phyloP scores from a whole-genome alignment of 2,329 filamentous ascomycete genomes.

The Pseudocercospora vitis region DNA sequence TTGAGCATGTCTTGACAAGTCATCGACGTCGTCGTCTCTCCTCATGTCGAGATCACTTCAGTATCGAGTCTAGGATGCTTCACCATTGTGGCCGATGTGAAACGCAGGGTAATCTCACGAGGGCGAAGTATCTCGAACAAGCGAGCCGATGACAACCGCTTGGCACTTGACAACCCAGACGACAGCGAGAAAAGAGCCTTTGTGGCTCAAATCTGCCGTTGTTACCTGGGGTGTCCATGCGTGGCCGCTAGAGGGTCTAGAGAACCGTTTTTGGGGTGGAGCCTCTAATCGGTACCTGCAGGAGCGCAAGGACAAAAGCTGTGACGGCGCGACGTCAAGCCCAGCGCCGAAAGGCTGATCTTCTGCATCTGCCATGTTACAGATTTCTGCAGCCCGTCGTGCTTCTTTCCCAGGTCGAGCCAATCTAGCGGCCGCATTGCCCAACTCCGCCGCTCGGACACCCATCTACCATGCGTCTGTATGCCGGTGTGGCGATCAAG shows the following conservation, averaged over 20 bases:
- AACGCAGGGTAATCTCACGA: conserved; percentile 18
- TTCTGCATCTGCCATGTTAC: conserved; percentile 27
- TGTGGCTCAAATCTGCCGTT: conserved; percentile 7
- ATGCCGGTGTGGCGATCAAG: conserved; percentile 31
- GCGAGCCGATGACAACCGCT: conserved; percentile 1
- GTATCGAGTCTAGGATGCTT: not conserved
- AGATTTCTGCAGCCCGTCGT: conserved; percentile 25
- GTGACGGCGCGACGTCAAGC: conserved; percentile 24
- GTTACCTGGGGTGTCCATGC: conserved; percentile 8
- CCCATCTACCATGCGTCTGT: conserved; percentile 11
- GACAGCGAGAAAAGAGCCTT: conserved; percentile 4
- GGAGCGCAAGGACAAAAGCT: conserved; percentile 27
- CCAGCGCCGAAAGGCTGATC: conserved; percentile 26
- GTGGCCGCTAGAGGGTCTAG: conserved; percentile 14
- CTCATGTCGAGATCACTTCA: conserved; percentile 4
- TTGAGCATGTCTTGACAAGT: conserved; percentile 25
- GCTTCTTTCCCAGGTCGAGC: conserved; percentile 24
- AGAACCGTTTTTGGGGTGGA: conserved; percentile 19
- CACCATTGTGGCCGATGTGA: conserved; percentile 25
- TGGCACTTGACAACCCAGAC: conserved; percentile 9
- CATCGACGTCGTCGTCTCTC: not conserved
- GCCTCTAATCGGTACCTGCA: conserved; percentile 32
- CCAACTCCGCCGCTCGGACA: conserved; percentile 19
- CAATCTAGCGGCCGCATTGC: conserved; percentile 25
- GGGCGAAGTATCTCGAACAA: conserved; percentile 2